These are phyloP conservation scores for Yamadazyma dendronema DNA, from an alignment of 1,139 yeast genomes.

Conservation along the genomic window DNA sequence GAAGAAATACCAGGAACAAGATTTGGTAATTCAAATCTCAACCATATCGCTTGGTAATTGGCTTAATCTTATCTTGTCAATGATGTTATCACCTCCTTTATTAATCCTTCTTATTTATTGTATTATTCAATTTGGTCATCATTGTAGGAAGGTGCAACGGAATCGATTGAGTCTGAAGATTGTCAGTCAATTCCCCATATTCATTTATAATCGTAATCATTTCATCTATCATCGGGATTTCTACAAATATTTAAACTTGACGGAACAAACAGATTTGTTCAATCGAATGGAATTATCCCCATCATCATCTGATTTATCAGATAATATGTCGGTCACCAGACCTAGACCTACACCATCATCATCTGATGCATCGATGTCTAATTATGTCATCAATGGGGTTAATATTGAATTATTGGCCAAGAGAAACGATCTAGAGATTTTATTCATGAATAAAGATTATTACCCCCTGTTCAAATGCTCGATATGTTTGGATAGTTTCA, in stretches of 20 bases:
- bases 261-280: slow-evolving; percentile 21
- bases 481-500: slow-evolving; percentile 43
- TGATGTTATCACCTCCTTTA: slow-evolving; percentile 46
- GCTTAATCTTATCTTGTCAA: slow-evolving; percentile 38
- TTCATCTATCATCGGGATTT: slow-evolving; percentile 28
- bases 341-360: slow-evolving; percentile 21
- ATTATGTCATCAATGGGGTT: slow-evolving; percentile 31
- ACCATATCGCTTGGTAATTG: slow-evolving; percentile 43
- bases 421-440: slow-evolving; percentile 21
- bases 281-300: slow-evolving; percentile 9
- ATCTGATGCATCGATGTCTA: slow-evolving; percentile 20
- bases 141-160: slow-evolving; percentile 25
- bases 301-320: slow-evolving; percentile 6
- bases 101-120: slow-evolving; percentile 37
- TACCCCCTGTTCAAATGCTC: slow-evolving; percentile 45
- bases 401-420: slow-evolving; percentile 24
- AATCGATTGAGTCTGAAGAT: slow-evolving; percentile 32
- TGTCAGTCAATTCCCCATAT: slow-evolving; percentile 39
- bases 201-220: slow-evolving; percentile 37
- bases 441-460: slow-evolving; percentile 36
- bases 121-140: slow-evolving; percentile 31
- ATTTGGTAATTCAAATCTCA: slow-evolving; percentile 20
- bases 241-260: slow-evolving; percentile 26
- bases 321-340: background rate
- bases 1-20: slow-evolving; percentile 10